A percentile compares a stretch with the other conserved stretches of the same genome.
These are phyloP conservation scores for Tetrapisispora iriomotensis DNA, from an alignment of 805 yeast genomes.

Conservation along the genomic window DNA sequence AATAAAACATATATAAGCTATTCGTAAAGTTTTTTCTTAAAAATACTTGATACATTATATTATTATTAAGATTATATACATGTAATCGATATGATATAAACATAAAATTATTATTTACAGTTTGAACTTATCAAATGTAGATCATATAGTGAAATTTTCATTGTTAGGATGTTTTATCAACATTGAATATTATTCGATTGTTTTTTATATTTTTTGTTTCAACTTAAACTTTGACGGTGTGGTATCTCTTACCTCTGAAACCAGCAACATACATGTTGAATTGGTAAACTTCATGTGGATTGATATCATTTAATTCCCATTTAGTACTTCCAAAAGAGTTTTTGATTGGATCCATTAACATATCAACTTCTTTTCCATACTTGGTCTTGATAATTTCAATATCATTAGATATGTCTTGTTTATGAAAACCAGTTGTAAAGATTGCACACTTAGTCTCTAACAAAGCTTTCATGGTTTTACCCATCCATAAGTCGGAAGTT, in stretches of 20 bases:
- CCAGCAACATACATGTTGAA: slow-evolving; percentile 86
- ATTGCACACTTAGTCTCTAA: slow-evolving; percentile 90
- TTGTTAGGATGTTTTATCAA: not conserved
- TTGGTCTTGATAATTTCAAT: slow-evolving; percentile 56
- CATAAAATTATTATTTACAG: slow-evolving; percentile 3
- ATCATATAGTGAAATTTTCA: not conserved
- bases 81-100: slow-evolving; percentile 1
- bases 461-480: slow-evolving; percentile 72
- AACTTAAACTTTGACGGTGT: slow-evolving; percentile 47
- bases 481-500: slow-evolving; percentile 79
- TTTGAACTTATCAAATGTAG: not conserved
- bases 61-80: not conserved
- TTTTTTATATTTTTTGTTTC: slow-evolving; percentile 4
- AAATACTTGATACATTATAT: not conserved
- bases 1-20: not conserved
- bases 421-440: slow-evolving; percentile 83
- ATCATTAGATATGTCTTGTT: slow-evolving; percentile 61
- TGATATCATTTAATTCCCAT: slow-evolving; percentile 86
- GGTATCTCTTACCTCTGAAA: slow-evolving; percentile 93
- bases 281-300: slow-evolving; percentile 90
- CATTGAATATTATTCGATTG: not conserved
- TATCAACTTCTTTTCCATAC: slow-evolving; percentile 69
- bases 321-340: slow-evolving; percentile 80
- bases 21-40: not conserved
- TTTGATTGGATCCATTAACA: slow-evolving; percentile 60